Evolutionary conservation across 371 early-diverging fungal genomes (phyloP).

Genomic region (Phascolomyces articulosus): DNA sequence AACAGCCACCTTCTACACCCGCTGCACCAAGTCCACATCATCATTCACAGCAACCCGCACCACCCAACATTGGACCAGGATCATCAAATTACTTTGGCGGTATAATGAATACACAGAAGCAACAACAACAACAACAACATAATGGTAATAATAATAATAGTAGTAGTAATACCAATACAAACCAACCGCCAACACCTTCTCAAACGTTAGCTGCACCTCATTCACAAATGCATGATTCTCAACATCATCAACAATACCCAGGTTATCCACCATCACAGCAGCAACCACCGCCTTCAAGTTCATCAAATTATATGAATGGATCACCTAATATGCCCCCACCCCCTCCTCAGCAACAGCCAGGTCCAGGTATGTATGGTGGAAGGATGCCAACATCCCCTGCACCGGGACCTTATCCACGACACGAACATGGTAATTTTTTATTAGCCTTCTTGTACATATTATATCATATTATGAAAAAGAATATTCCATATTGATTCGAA

Average conservation of each 20-base stretch:
- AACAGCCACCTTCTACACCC: conserved; percentile 11
- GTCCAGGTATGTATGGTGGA: conserved; percentile 10
- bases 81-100: conserved; percentile 29
- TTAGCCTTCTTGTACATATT: too few species aligned
- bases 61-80: conserved; percentile 30
- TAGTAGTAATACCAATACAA: conserved; percentile 9
- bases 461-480: background rate
- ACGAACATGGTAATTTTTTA: conserved; percentile 10
- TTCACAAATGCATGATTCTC: background rate
- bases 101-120: conserved; percentile 29
- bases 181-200: background rate
- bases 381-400: conserved; percentile 20
- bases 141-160: background rate
- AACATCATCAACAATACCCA: conserved; percentile 12
- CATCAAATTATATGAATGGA: conserved; percentile 13
- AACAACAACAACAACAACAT: conserved; percentile 7
- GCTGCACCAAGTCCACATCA: conserved; percentile 9
- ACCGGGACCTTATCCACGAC: conserved; percentile 19
- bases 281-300: conserved; percentile 8
- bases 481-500: background rate
- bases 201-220: conserved; percentile 4
- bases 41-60: conserved; percentile 17
- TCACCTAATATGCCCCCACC: conserved; percentile 17
- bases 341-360: background rate
- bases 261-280: conserved; percentile 12